These are phyloP conservation scores for Collybiopsis confluens DNA, from an alignment of 768 basidiomycete species.

Conservation along the genomic window DNA sequence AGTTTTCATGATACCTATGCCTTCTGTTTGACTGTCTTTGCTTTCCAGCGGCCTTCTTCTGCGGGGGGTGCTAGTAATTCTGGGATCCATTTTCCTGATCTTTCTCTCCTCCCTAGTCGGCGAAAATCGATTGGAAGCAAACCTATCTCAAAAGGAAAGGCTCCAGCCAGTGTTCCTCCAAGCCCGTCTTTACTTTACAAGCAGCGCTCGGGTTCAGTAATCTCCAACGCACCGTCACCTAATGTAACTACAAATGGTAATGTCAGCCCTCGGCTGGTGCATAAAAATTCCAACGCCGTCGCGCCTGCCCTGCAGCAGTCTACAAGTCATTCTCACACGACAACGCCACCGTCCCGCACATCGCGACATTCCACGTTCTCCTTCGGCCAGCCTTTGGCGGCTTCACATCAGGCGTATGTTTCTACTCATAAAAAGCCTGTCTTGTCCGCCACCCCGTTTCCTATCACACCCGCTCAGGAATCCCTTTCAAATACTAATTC, in stretches of 20 bases:
- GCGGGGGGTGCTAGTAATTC: conserved; percentile 18
- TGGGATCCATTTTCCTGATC: conserved; percentile 18
- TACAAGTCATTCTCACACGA: not conserved
- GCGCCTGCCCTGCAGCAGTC: not conserved
- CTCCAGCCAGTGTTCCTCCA: not conserved
- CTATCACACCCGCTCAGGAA: not conserved
- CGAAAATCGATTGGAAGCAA: conserved; percentile 32
- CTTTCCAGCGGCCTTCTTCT: conserved; percentile 24
- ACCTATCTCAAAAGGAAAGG: conserved; percentile 9
- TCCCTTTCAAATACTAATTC: conserved; percentile 8
- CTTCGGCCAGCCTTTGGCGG: not conserved
- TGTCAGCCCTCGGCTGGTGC: not conserved
- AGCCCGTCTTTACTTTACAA: not conserved
- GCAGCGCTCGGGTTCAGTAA: not conserved
- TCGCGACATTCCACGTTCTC: not conserved
- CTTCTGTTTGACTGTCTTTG: not conserved
- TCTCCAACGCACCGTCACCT: not conserved
- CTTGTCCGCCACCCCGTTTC: conserved; percentile 2
- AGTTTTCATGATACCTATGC: no score
- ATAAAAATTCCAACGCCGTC: not conserved
- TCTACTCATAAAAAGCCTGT: not conserved
- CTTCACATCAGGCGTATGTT: no score
- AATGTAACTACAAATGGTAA: not conserved
- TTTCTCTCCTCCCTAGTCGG: conserved; percentile 22
- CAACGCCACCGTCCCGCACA: conserved; percentile 3